phyloP scores from a whole-genome alignment of 176 grass and related monocot species.

The Bonia amplexicaulis region DNA sequence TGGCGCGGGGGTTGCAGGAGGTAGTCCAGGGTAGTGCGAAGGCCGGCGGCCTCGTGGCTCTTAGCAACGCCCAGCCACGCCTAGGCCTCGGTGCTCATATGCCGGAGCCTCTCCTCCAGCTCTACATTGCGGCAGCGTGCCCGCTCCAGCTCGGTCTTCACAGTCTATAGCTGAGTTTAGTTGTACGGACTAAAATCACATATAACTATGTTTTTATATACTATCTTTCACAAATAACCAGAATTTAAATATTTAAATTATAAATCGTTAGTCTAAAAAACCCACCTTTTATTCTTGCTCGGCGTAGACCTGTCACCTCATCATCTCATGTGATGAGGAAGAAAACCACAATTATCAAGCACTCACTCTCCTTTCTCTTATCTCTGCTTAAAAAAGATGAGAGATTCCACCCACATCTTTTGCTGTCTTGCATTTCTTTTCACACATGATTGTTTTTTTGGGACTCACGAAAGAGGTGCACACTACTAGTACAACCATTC shows the following conservation, averaged over 20 bases:
- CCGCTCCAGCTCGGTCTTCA: conserved; percentile 30
- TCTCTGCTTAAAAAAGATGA: not conserved
- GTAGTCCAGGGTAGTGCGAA: conserved; percentile 45
- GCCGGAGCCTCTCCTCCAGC: conserved; percentile 40
- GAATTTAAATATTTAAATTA: no score
- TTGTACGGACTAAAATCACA: no score
- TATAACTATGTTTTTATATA: rapidly evolving
- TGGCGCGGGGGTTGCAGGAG: not conserved
- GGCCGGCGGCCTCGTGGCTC: conserved; percentile 42
- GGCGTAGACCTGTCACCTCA: not conserved
- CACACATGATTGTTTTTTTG: not conserved
- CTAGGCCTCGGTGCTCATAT: conserved; percentile 35
- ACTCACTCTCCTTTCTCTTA: not conserved
- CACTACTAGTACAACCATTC: not conserved
- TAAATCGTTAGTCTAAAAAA: no score
- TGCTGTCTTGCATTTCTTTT: not conserved
- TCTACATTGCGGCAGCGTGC: conserved; percentile 19
- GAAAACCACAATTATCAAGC: not conserved
- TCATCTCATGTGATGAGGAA: not conserved
- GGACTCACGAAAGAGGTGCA: not conserved
- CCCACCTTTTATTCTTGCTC: not conserved
- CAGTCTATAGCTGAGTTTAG: not conserved
- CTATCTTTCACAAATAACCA: no score
- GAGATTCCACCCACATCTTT: conserved; percentile 1
- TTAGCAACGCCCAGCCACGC: conserved; percentile 50